phyloP scores from a whole-genome alignment of 306 rosid genomes.

The Begonia peltatifolia region DNA sequence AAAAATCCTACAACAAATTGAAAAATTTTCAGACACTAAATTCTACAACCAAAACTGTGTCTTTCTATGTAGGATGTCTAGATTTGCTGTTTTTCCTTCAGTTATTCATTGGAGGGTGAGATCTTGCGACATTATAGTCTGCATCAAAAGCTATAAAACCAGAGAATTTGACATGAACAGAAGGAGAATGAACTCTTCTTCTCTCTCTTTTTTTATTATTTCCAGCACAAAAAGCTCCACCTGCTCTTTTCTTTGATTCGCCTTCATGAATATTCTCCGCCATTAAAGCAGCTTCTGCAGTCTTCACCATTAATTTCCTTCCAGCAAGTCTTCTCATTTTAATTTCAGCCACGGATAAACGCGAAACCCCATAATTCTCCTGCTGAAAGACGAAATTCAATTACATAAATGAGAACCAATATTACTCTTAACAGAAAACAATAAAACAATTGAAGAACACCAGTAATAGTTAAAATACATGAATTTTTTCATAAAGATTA shows the following conservation, averaged over 20 bases:
- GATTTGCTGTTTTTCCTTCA: background rate
- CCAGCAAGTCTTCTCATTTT: background rate
- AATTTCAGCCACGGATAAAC: background rate
- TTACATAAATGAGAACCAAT: background rate
- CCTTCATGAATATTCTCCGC: background rate
- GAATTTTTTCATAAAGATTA: no score
- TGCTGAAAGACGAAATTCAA: background rate
- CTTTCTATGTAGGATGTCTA: background rate
- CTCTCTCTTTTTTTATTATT: background rate
- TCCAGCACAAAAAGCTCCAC: background rate
- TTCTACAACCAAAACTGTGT: background rate
- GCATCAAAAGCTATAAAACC: constrained; percentile 4
- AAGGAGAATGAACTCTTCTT: background rate
- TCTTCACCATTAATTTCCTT: background rate
- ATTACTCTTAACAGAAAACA: background rate
- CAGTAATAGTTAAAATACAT: no score
- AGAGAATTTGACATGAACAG: background rate
- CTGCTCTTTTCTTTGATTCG: background rate
- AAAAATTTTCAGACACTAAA: background rate
- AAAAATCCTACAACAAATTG: background rate
- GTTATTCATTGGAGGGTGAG: constrained; percentile 12
- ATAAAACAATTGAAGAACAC: no score
- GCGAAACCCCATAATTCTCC: background rate
- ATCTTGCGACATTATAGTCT: constrained; percentile 7
- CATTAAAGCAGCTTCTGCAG: background rate